Base-by-base conservation (phyloP, 164 flowering plant genomes). In the Echeveria elegans region DNA sequence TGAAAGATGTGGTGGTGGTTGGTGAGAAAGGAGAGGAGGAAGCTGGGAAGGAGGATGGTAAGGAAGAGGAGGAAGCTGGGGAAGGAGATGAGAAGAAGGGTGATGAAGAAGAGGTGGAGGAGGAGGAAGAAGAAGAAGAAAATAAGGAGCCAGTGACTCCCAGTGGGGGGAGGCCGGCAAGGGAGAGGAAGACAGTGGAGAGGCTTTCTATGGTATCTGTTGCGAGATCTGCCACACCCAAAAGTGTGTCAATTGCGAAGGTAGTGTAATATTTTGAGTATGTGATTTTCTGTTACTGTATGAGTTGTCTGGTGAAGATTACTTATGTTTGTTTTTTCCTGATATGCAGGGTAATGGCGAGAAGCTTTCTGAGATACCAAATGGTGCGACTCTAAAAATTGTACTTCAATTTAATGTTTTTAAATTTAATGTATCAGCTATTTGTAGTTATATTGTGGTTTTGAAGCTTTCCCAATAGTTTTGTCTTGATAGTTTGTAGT, bases 151-250 rank as follows among this genome's bases (percentile, higher is more conserved):
- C 80, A 9, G 78, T 64, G 8, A 84, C 88, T 10, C 88, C 84
- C 24, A n/a, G n/a, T n/a, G n/a, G n/a, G n/a, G n/a, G n/a, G n/a
- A 81, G 89, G 81, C 89, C 89, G 0, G 70, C 82, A 0, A 81
- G 89, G 73, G 92, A 84, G 80, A 78, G 92, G 76, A 90, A 87
- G 68, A 52, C 73, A 4, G 95, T 90, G 19, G 88, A 85, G 64
- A 71, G 92, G 70, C 88, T 79, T 69, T 75, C 83, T 0, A 86
- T 68, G 4, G 70, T 78, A 0, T 65, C 79, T 19, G 23, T 72
- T 5, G 75, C 70, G 4, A 76, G 78, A 56, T 31, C 68, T 21
- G 63, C 85, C 0, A 72, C 80, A 0, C 29, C 72, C 45, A 90
- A 85, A 66, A 67, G 68, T 0, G 32, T 90, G 64, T 69, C 83